Evolutionary conservation across 331 rosid species (phyloP).

Genomic region (Phaseolus coccineus): DNA sequence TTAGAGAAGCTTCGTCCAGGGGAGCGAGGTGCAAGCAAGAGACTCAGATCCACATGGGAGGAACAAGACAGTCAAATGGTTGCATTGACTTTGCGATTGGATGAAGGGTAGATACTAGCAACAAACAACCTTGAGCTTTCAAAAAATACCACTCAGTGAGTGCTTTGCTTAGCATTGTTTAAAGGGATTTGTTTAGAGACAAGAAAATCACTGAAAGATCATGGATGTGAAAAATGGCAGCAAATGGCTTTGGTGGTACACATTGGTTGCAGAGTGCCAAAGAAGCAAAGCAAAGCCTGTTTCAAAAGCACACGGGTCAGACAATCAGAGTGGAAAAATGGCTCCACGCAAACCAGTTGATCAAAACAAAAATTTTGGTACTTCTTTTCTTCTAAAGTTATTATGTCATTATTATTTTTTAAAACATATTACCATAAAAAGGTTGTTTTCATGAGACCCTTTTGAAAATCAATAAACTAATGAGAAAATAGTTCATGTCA

Average conservation of each 20-base stretch:
- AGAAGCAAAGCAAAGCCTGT: slow-evolving; percentile 40
- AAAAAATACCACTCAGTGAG: slow-evolving; percentile 34
- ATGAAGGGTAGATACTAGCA: slow-evolving; percentile 8
- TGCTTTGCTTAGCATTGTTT: slow-evolving; percentile 33
- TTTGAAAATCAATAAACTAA: not conserved
- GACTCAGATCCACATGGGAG: slow-evolving; percentile 58
- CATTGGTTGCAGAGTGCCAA: slow-evolving; percentile 35
- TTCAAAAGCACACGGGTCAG: slow-evolving; percentile 41
- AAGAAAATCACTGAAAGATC: slow-evolving; percentile 56
- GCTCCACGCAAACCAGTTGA: slow-evolving; percentile 47
- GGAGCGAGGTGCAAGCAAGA: slow-evolving; percentile 53
- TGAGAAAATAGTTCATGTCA: not conserved
- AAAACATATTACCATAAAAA: slow-evolving; percentile 6
- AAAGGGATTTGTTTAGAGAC: slow-evolving; percentile 41
- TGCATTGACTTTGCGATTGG: slow-evolving; percentile 63
- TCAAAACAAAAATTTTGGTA: slow-evolving; percentile 22
- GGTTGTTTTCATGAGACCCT: slow-evolving; percentile 22
- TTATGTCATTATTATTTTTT: slow-evolving; percentile 22
- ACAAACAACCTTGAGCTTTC: slow-evolving; percentile 10
- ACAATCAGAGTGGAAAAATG: slow-evolving; percentile 36
- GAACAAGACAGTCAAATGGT: slow-evolving; percentile 43
- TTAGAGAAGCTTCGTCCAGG: slow-evolving; percentile 39
- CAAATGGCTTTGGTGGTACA: slow-evolving; percentile 37
- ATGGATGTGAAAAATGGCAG: slow-evolving; percentile 47
- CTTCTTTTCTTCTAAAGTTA: slow-evolving; percentile 30